These are phyloP conservation scores for Gossypium trilobum DNA, from an alignment of 441 rosid species.

Conservation along the genomic window DNA sequence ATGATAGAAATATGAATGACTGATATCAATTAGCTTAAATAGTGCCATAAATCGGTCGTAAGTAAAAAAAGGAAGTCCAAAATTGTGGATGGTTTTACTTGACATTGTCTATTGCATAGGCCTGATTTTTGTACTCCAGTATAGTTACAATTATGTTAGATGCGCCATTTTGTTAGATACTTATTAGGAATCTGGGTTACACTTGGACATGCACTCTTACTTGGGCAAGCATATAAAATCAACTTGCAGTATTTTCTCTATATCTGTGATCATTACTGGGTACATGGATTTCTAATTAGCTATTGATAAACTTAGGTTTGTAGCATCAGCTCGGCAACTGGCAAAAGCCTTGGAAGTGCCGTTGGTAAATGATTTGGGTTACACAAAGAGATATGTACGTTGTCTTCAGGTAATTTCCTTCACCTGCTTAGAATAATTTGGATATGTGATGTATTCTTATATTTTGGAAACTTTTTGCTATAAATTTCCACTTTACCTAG, in stretches of 20 bases:
- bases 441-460: background rate
- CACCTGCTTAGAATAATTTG: background rate
- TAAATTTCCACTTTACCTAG: background rate
- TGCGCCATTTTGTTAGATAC: background rate
- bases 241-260: background rate
- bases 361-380: slow-evolving; percentile 92
- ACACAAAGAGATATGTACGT: slow-evolving; percentile 92
- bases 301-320: slow-evolving; percentile 54
- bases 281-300: slow-evolving; percentile 17
- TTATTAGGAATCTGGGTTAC: background rate
- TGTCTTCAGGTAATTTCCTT: slow-evolving; percentile 73
- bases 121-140: background rate
- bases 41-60: background rate
- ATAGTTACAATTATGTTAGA: background rate
- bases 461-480: background rate
- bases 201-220: background rate
- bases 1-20: background rate
- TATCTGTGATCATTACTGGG: background rate
- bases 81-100: background rate
- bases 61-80: background rate
- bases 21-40: background rate
- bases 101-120: background rate
- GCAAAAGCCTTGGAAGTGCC: slow-evolving; percentile 97
- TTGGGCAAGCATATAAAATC: background rate
- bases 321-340: slow-evolving; percentile 90